Evolutionary conservation across 345 rosid genomes (phyloP).

Genomic region (Brassica carinata): DNA sequence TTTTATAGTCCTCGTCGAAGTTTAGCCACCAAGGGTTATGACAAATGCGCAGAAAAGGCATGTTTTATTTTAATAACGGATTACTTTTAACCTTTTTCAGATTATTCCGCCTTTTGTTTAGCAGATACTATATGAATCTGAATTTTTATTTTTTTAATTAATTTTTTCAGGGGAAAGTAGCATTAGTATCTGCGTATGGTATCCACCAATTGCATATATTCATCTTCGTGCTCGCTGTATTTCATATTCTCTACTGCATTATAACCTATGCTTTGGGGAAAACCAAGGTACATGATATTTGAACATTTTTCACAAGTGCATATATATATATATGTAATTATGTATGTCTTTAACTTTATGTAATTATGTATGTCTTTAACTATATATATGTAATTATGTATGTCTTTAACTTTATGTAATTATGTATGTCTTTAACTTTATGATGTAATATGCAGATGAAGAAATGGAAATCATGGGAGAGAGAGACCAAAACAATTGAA

Average conservation of each 20-base stretch:
- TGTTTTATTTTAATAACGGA: neutral
- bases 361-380: too few relatives aligned
- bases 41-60: conserved; percentile 51
- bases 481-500: conserved; percentile 76
- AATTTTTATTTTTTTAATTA: neutral
- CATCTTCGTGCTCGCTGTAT: neutral
- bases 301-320: neutral
- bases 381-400: neutral
- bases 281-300: conserved; percentile 54
- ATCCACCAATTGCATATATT: neutral
- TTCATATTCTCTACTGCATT: conserved; percentile 67
- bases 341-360: neutral
- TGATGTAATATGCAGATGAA: conserved; percentile 62
- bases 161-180: conserved; percentile 5
- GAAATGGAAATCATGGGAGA: conserved; percentile 89
- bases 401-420: too few relatives aligned
- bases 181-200: neutral
- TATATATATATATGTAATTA: neutral
- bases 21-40: conserved; percentile 44
- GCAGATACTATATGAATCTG: neutral
- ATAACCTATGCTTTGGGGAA: conserved; percentile 63
- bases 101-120: neutral
- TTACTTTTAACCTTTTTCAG: neutral
- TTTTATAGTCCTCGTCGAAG: conserved; percentile 46
- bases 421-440: neutral